Evolutionary conservation across 805 yeast species (phyloP), one percentile per base, ranked within the genome.

Genomic region (Jamesozyma lodderae): DNA sequence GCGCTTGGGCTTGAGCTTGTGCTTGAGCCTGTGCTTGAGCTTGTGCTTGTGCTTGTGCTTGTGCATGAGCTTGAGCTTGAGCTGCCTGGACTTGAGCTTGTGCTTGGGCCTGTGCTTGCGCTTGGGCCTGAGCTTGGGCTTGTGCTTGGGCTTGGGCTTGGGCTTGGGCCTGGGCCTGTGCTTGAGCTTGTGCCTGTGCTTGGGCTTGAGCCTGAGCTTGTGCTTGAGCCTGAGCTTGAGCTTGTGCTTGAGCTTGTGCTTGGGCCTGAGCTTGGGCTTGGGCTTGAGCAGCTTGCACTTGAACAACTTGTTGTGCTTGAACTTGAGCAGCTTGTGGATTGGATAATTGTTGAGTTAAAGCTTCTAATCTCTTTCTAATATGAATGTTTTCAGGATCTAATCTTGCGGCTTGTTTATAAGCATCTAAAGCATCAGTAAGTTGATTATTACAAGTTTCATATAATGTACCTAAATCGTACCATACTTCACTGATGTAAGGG

Each of bases 371-470:
- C 34, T 90, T 88, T 66, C 86, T 87, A 54, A 92, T 92, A 61
- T 88, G 96, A 36, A 92, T 85, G 58, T 92, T 90, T 46, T 77
- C 82, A 30, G 97, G 96, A 57, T 92, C 97, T 49, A 92, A 75
- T 37, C 94, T 77, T 25, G 94, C 95, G 4, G 98, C 98, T 47
- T 94, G 92, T 53, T 84, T 84, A 59, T 92, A 92, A 2, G 98
- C 98, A 63, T 92, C 97, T 46, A 92, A 67, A 1, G 98, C 98
- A 60, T 92, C 98, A 43, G 80, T 74, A 42, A 87, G 73, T 64
- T 92, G 98, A 64, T 90, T 88, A 64, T 88, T 92, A 66, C 98
- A 92, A 25, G 96, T 86, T 64, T 92, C 98, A 61, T 92, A 92
- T 30, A 92, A 67, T 5, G 97, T 92, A 42, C 98, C 98, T 56